Evolutionary conservation across 768 basidiomycete species (phyloP).

Genomic region (Tulasnella sp.): DNA sequence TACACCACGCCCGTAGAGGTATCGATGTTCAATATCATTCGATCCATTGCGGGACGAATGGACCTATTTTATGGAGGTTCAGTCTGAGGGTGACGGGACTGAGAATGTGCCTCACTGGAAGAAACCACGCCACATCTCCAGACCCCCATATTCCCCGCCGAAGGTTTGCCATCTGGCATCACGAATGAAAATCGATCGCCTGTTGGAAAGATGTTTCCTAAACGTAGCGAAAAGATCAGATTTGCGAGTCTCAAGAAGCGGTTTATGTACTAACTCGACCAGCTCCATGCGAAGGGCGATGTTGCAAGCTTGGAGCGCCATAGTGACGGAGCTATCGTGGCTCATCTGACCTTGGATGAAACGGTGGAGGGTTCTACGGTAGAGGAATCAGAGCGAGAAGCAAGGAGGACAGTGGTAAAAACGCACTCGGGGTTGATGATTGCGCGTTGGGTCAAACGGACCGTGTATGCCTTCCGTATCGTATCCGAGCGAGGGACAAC

Average conservation of each 20-base stretch:
- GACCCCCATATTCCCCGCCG: conserved; percentile 28
- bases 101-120: conserved; percentile 38
- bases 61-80: conserved; percentile 26
- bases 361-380: conserved; percentile 43
- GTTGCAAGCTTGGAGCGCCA: conserved; percentile 50
- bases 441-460: not conserved
- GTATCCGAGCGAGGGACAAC: too few relatives aligned
- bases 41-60: conserved; percentile 50
- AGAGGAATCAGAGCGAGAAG: not conserved
- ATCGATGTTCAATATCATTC: conserved; percentile 62
- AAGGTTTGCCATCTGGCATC: conserved; percentile 37
- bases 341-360: conserved; percentile 55
- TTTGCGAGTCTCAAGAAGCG: not conserved
- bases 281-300: conserved; percentile 67
- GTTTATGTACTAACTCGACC: conserved; percentile 27
- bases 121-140: conserved; percentile 65
- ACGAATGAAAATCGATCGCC: conserved; percentile 55
- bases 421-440: not conserved
- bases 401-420: not conserved
- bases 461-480: not conserved
- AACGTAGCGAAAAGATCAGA: not conserved
- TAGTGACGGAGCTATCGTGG: conserved; percentile 53
- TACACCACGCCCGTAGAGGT: conserved; percentile 60
- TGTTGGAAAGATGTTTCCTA: conserved; percentile 48
- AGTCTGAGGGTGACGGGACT: not conserved